Evolutionary conservation across 768 basidiomycete genomes (phyloP).

Genomic region (Collybia sp.): DNA sequence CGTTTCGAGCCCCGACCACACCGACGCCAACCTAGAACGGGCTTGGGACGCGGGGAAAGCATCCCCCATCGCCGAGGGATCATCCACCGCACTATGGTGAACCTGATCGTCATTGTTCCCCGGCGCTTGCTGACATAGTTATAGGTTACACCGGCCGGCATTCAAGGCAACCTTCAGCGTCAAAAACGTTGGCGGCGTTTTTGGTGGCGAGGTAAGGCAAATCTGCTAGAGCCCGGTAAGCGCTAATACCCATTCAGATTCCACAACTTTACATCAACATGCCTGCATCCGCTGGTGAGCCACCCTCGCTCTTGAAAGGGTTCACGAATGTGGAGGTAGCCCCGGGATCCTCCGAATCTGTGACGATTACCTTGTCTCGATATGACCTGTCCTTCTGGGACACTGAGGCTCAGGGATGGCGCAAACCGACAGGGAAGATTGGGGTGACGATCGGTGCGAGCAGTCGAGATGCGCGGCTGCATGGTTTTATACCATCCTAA

Average conservation of each 20-base stretch:
- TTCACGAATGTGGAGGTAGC: slow-evolving; percentile 43
- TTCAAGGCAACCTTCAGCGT: slow-evolving; percentile 50
- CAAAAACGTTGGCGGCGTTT: slow-evolving; percentile 45
- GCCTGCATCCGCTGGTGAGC: slow-evolving; percentile 43
- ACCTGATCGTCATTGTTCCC: not conserved
- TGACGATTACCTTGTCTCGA: slow-evolving; percentile 41
- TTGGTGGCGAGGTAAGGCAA: slow-evolving; percentile 47
- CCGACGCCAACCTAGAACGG: slow-evolving; percentile 21
- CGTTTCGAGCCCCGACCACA: slow-evolving; percentile 23
- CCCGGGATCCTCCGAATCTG: slow-evolving; percentile 28
- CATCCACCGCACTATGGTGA: slow-evolving; percentile 44
- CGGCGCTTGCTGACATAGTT: not conserved
- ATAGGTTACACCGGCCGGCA: slow-evolving; percentile 48
- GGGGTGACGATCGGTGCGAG: slow-evolving; percentile 51
- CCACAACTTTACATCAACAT: slow-evolving; percentile 57
- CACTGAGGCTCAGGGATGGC: slow-evolving; percentile 54
- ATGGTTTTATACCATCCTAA: slow-evolving; percentile 4
- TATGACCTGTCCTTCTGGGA: slow-evolving; percentile 60
- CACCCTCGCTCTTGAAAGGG: slow-evolving; percentile 52
- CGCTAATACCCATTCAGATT: slow-evolving; percentile 28
- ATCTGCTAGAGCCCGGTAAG: not conserved
- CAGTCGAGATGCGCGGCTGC: slow-evolving; percentile 34
- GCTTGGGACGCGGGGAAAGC: slow-evolving; percentile 44
- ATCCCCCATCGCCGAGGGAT: slow-evolving; percentile 39
- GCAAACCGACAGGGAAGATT: slow-evolving; percentile 47